Percentiles rank a stretch among this genome's conserved stretches.
These are phyloP conservation scores for Gastrolobium bilobum DNA, from an alignment of 306 rosid species.

Conservation along the genomic window DNA sequence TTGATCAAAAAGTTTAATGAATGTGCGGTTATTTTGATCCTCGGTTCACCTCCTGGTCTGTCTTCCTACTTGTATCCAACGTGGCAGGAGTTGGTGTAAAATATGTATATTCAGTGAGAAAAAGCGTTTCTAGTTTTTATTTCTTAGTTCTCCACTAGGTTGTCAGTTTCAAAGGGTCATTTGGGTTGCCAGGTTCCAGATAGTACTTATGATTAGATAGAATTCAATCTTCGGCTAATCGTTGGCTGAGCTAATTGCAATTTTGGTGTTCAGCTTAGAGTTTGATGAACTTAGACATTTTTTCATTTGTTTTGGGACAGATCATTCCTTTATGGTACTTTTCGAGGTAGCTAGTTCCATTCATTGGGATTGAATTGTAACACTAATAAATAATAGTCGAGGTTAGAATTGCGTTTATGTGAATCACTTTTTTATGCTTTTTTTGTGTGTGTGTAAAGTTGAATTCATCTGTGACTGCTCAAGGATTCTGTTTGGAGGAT, in stretches of 20 bases:
- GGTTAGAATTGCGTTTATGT: background rate
- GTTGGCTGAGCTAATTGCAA: conserved; percentile 62
- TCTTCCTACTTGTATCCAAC: conserved; percentile 44
- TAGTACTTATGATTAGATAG: conserved; percentile 53
- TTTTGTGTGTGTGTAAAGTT: no score
- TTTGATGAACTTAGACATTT: conserved; percentile 50
- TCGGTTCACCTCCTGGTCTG: conserved; percentile 45
- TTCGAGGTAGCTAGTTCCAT: conserved; percentile 56
- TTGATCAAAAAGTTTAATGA: conserved; percentile 38
- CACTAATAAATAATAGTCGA: conserved; percentile 39
- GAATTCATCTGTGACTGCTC: no score
- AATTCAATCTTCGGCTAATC: conserved; percentile 52
- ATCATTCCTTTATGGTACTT: conserved; percentile 47
- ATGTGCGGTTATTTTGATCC: conserved; percentile 43
- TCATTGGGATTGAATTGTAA: conserved; percentile 61
- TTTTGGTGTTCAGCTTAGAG: conserved; percentile 69
- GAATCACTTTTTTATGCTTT: background rate
- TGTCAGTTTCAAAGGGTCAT: conserved; percentile 53
- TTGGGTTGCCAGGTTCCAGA: conserved; percentile 52
- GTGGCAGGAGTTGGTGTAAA: conserved; percentile 64
- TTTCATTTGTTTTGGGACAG: conserved; percentile 56
- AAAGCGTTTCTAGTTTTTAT: conserved; percentile 61
- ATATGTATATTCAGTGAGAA: conserved; percentile 61
- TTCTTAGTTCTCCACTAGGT: conserved; percentile 46
- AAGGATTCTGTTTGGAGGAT: no score